Evolutionary conservation across 306 rosid species (phyloP).

Genomic region (Vigna nakashimae): DNA sequence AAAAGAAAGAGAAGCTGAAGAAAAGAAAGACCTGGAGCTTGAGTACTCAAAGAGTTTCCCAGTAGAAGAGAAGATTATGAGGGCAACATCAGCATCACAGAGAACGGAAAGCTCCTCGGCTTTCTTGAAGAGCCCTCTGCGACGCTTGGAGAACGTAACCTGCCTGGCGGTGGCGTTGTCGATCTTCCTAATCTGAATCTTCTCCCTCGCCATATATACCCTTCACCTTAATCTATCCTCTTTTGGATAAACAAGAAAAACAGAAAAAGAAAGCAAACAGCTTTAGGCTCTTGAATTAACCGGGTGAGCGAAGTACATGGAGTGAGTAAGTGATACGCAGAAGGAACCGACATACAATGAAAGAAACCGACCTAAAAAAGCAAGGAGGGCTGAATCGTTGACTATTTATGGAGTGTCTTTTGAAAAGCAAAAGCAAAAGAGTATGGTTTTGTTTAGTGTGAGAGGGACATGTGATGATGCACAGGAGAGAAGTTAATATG

Average conservation of each 20-base stretch:
- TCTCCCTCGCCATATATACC: constrained; percentile 80
- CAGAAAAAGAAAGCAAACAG: not conserved
- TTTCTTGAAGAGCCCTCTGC: constrained; percentile 88
- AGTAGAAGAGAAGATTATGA: constrained; percentile 79
- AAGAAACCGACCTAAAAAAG: constrained; percentile 49
- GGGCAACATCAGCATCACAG: constrained; percentile 94
- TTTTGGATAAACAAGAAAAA: not conserved
- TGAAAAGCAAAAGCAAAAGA: constrained; percentile 35
- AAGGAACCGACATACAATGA: constrained; percentile 48
- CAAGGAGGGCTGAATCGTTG: constrained; percentile 6
- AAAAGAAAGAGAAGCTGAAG: not conserved
- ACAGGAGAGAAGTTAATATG: constrained; percentile 29
- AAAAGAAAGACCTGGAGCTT: constrained; percentile 66
- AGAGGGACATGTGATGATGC: constrained; percentile 32
- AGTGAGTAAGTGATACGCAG: not conserved
- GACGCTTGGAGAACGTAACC: constrained; percentile 90
- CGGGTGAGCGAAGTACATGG: not conserved
- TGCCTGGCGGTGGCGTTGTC: constrained; percentile 92
- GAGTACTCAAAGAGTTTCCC: constrained; percentile 90
- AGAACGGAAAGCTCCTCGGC: constrained; percentile 95
- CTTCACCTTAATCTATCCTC: constrained; percentile 38
- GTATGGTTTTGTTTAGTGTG: constrained; percentile 29
- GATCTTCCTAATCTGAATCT: constrained; percentile 96
- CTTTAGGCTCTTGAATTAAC: constrained; percentile 11
- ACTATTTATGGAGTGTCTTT: constrained; percentile 47